Conservation (phyloP, 108 stramenopile species). For the Cylindrotheca closterium region DNA sequence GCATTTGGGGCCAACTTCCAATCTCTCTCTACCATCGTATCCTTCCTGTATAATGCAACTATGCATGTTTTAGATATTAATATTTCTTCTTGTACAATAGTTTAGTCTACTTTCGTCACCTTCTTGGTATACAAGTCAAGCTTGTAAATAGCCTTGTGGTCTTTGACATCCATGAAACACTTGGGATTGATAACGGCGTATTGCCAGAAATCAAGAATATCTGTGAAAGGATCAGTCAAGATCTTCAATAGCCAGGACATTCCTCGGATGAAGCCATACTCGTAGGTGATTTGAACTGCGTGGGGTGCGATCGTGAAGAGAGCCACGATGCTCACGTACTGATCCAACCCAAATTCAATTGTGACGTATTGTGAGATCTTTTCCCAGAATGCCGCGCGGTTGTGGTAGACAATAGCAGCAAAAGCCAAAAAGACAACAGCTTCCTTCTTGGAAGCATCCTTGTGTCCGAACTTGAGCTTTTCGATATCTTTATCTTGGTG, state of each 20-base stretch:
- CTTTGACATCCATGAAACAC: slow-evolving; percentile 51
- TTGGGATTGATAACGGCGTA: slow-evolving; percentile 47
- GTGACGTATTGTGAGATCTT: slow-evolving; percentile 30
- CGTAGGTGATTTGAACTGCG: slow-evolving; percentile 49
- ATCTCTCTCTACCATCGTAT: too few relatives aligned
- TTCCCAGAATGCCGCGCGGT: slow-evolving; percentile 24
- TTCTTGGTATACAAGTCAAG: slow-evolving; percentile 49
- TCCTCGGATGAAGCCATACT: slow-evolving; percentile 47
- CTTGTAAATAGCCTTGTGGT: slow-evolving; percentile 41
- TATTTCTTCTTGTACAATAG: too few relatives aligned
- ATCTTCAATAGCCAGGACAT: slow-evolving; percentile 54
- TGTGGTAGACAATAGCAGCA: slow-evolving; percentile 33
- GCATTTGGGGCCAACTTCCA: too few relatives aligned
- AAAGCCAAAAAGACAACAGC: slow-evolving; percentile 25
- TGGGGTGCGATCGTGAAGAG: slow-evolving; percentile 53
- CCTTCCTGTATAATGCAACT: too few relatives aligned
- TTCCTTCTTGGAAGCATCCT: slow-evolving; percentile 51
- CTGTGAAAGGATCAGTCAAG: slow-evolving; percentile 52
- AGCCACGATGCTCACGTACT: slow-evolving; percentile 41
- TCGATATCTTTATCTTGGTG: slow-evolving; percentile 59
- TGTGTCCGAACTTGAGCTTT: slow-evolving; percentile 61
- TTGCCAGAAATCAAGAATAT: slow-evolving; percentile 50
- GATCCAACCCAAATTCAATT: slow-evolving; percentile 34
- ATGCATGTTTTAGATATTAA: too few relatives aligned
- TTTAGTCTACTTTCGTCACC: slow-evolving; percentile 36